Base-by-base conservation (phyloP, 805 yeast genomes). In the Schwanniomyces vanrijiae region DNA sequence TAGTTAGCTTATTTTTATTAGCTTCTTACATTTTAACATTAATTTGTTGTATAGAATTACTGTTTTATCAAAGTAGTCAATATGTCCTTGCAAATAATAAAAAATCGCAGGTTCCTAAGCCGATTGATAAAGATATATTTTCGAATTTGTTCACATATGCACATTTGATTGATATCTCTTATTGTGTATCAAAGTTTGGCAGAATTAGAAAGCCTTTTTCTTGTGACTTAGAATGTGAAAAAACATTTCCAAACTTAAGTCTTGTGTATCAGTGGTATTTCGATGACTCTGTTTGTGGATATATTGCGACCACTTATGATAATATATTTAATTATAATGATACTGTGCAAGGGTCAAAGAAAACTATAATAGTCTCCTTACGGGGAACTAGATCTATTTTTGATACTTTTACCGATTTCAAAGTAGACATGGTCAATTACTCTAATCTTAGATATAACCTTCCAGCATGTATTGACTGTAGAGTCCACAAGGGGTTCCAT, bases 331-430 rank as follows among this genome's bases (percentile, higher is more conserved):
- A 55, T 22, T 51, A 56, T 41, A 46, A 55, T 5, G 52, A 45
- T 9, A 45, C 48, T 3, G 29, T 39, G 2, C 5, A 35, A 1
- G 31, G 11, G 6, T 25, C 13, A 2, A 40, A 35, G 19, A 55
- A 63, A 44, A 66, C 71, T 0, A 50, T 75, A 4, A 56, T 65
- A 10, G 51, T 75, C 0, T 63, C 76, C 0, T 58, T 74, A 16
- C 55, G 80, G 42, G 80, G 80, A 0, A 74, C 78, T 2, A 52
- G 72, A n/a, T 72, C 77, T 0, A 42, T 73, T 6, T 56, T 57
- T 21, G 78, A 75, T 50, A 61, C 75, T 4, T 59, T 65, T 19
- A 55, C 76, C 0, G 78, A 75, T 51, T 48, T 73, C 29, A 64
- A 66, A 38, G 65, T 72, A 7, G 70, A 64, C 37, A 71, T 69